Evolutionary conservation across 1,139 yeast genomes (phyloP), one percentile per base, ranked within the genome.

Genomic region (Candida pseudoviswanathii): DNA sequence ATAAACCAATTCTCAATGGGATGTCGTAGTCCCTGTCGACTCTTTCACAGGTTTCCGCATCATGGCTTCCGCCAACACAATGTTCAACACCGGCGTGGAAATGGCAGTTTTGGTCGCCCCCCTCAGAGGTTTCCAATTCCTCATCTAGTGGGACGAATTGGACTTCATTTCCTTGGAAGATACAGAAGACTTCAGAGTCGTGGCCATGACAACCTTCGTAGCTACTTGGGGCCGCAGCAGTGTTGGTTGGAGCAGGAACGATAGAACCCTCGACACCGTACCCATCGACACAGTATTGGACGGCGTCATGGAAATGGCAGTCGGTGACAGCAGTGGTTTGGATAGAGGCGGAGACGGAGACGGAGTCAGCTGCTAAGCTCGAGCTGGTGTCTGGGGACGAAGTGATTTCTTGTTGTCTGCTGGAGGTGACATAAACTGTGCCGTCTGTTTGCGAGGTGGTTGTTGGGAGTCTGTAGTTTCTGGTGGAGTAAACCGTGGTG

Each of bases 61-160:
- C 61, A 10, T 21, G 44, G 34, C 48, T 54, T 7, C 47, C 63
- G 31, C 54, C 59, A 1, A 61, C 64, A 55, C 75, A 70, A 56
- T 70, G 75, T 50, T 70, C 75, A 5, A 70, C 75, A 9, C 75
- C 75, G 33, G 73, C 75, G 53, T 70, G 75, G 58, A 67, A 70
- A 51, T 70, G 75, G 51, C 75, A 70, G 42, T 63, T 60, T 52
- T 16, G 16, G 16, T 16, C 52, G 51, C 24, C 60, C 65, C 26
- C 21, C 21, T 31, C n/a, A n/a, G 45, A 29, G 24, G 26, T 36
- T 27, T 43, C 52, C 8, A 44, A 24, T 2, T 40, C 47, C 4
- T 41, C 43, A 5, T 58, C 62, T 1, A 48, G 51, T 24, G 54
- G 48, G 43, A 53, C 44, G 46, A 67, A 68, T 45, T 62, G 61